Evolutionary conservation across 2,329 filamentous ascomycete species (phyloP).

Genomic region (Fonsecaea pedrosoi): DNA sequence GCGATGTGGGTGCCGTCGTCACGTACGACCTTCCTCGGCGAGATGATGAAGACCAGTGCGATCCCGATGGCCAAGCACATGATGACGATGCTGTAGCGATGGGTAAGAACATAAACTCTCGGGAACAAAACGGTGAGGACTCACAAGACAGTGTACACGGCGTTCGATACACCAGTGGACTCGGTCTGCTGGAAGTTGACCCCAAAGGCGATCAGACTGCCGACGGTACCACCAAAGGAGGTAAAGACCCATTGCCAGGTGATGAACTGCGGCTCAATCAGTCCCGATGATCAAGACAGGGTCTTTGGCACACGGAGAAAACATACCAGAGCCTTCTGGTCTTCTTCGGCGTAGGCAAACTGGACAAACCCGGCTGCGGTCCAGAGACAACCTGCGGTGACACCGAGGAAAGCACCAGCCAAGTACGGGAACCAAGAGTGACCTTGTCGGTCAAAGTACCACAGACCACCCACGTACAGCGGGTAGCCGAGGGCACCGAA

Average conservation of each 20-base stretch:
- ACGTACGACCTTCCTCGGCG: constrained; percentile 35
- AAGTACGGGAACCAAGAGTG: constrained; percentile 36
- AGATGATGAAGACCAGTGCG: constrained; percentile 27
- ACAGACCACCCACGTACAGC: constrained; percentile 37
- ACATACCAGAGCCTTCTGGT: constrained; percentile 31
- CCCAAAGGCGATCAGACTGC: constrained; percentile 37
- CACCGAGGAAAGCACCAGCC: constrained; percentile 28
- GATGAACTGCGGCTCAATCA: constrained; percentile 26
- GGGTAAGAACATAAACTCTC: background rate
- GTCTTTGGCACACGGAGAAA: background rate
- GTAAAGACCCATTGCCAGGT: constrained; percentile 36
- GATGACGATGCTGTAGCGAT: constrained; percentile 28
- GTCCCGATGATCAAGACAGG: background rate
- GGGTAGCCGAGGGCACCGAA: constrained; percentile 38
- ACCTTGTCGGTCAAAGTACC: constrained; percentile 38
- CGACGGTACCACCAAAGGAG: constrained; percentile 31
- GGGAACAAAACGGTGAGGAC: background rate
- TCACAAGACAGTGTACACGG: constrained; percentile 36
- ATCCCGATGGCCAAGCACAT: constrained; percentile 33
- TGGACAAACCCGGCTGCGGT: constrained; percentile 32
- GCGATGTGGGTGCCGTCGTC: constrained; percentile 40
- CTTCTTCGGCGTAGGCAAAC: constrained; percentile 35
- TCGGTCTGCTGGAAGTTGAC: constrained; percentile 34
- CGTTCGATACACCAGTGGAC: constrained; percentile 33
- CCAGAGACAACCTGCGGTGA: constrained; percentile 35